phyloP scores from a whole-genome alignment of 2,329 filamentous ascomycete genomes.

The Talaromyces sp. region DNA sequence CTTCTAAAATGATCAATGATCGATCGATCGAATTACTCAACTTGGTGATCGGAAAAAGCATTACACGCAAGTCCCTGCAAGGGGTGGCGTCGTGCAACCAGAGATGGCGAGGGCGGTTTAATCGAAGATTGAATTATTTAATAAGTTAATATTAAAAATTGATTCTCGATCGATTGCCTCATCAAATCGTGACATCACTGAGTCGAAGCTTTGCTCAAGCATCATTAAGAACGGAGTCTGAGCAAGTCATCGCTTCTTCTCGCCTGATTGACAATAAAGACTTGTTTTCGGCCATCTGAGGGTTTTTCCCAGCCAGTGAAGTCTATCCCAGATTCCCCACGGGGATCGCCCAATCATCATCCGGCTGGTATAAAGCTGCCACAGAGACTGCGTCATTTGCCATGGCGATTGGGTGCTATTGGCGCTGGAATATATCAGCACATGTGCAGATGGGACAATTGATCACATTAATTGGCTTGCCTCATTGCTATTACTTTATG shows the following conservation, averaged over 20 bases:
- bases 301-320: conserved; percentile 4
- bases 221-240: background rate
- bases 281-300: background rate
- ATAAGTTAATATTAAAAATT: no score
- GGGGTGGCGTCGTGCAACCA: background rate
- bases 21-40: background rate
- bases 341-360: conserved; percentile 6
- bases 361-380: background rate
- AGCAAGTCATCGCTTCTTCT: background rate
- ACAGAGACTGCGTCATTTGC: conserved; percentile 7
- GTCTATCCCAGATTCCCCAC: background rate
- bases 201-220: background rate
- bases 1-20: background rate
- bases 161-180: background rate
- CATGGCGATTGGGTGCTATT: background rate
- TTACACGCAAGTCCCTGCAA: background rate
- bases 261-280: background rate
- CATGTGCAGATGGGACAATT: background rate
- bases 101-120: background rate
- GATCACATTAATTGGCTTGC: background rate
- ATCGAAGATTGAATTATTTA: background rate
- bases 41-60: background rate
- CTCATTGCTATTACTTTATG: background rate
- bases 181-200: background rate
- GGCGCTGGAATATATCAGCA: background rate